Evolutionary conservation across 305 asterid genomes (phyloP), one percentile per base, ranked within the genome.

Genomic region (Rubia peregrina): DNA sequence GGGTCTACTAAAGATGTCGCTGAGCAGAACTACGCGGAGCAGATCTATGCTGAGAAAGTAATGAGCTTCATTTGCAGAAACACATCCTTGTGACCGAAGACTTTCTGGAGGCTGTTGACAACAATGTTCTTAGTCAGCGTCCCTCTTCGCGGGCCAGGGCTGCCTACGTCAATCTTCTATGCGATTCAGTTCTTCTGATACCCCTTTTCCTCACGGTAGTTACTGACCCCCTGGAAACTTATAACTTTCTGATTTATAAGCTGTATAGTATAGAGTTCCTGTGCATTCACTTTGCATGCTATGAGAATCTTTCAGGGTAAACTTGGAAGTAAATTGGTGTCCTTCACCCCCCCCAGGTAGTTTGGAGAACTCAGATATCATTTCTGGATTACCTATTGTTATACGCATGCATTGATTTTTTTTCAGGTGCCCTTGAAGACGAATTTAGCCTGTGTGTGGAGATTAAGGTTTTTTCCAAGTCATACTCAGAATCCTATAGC

Each of bases 401-500:
- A 14, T 19, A 51, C 24, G 8, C n/a, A n/a, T 36, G n/a, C n/a
- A 0, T 48, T 59, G 24, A 22, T n/a, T n/a, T 62, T 26, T 69
- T 68, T 60, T 75, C 90, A 85, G 96, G 87, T 78, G 68, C 71
- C 56, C 68, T 75, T 76, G 74, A 79, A 71, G 82, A 83, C 73
- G 89, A 88, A 17, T 81, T 77, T 61, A 85, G 83, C 67, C 68
- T 91, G 71, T 85, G 89, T 42, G 88, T 94, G 71, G 98, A 94
- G 88, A 85, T 94, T 78, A 94, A 94, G 96, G 98, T 91, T n/a
- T n/a, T n/a, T n/a, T n/a, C n/a, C n/a, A n/a, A n/a, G 68, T 64
- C 53, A n/a, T 74, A 43, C 82, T 83, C 93, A 95, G 98, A 95
- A 91, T 82, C 99, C 99, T 64, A 83, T 90, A 81, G 98, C 97